Conservation (phyloP, 257 asterid species). For the Verbascum thapsus region DNA sequence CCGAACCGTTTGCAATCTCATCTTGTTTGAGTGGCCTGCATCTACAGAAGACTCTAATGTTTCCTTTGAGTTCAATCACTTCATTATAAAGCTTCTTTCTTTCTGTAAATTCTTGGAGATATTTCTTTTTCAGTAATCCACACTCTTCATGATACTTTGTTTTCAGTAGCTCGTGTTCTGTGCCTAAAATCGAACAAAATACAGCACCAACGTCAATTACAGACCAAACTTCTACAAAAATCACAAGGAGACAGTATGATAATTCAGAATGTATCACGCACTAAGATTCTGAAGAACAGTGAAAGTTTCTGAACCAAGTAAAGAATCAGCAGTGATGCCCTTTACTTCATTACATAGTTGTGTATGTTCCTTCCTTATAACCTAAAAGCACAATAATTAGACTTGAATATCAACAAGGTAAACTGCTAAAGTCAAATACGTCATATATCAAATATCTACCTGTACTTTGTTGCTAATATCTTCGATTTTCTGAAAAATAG, state of each 20-base stretch:
- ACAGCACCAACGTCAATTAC: slow-evolving; percentile 21
- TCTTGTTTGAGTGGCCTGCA: slow-evolving; percentile 84
- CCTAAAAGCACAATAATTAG: slow-evolving; percentile 36
- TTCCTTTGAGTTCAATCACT: slow-evolving; percentile 93
- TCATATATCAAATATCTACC: slow-evolving; percentile 42
- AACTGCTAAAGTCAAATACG: background rate
- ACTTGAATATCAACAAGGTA: slow-evolving; percentile 4
- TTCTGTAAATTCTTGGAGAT: slow-evolving; percentile 66
- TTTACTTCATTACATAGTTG: slow-evolving; percentile 60
- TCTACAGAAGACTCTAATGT: slow-evolving; percentile 95
- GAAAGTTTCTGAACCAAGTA: slow-evolving; percentile 57
- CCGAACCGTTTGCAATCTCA: slow-evolving; percentile 64
- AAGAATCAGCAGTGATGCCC: slow-evolving; percentile 55
- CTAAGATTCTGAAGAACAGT: slow-evolving; percentile 65
- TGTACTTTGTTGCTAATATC: slow-evolving; percentile 57
- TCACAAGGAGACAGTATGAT: background rate
- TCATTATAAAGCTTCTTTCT: slow-evolving; percentile 83
- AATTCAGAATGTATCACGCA: slow-evolving; percentile 37
- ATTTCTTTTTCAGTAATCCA: slow-evolving; percentile 65
- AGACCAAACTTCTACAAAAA: slow-evolving; percentile 12
- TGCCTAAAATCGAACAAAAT: slow-evolving; percentile 41
- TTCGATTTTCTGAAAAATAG: slow-evolving; percentile 55
- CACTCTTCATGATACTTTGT: slow-evolving; percentile 58
- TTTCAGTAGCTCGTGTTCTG: slow-evolving; percentile 62
- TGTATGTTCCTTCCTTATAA: slow-evolving; percentile 51